Base-by-base conservation (phyloP, 441 rosid species). In the Euphorbia schlechtendalii region DNA sequence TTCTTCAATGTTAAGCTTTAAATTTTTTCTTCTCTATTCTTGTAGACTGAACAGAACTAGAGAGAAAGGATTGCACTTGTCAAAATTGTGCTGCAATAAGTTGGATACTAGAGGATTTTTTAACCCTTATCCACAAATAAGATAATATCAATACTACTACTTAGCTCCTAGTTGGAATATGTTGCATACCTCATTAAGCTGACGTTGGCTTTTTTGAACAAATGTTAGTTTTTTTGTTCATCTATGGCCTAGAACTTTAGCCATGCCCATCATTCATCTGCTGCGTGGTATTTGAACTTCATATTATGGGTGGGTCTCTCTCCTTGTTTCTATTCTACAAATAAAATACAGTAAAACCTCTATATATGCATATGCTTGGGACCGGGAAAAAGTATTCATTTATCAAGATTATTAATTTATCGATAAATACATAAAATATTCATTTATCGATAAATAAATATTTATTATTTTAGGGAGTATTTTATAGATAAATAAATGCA, bases 131-230 rank as follows among this genome's bases (percentile, higher is more conserved):
- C 51, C 51, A 46, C 20, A 46, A 46, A 14, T 46, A 14, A 46
- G 20, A 46, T 32, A 2, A 7, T 32, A 32, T n/a, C n/a, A n/a
- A n/a, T 14, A 46, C 15, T 46, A 17, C 24, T 49, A 18, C 12
- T 11, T 43, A 11, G 54, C 54, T 18, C 24, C 54, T 49, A 49
- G 54, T 18, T 20, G 54, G 54, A 49, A 49, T 18, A 2, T 49
- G 54, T 49, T 49, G 54, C 54, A 49, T 49, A 49, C 10, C 20
- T 46, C 22, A 49, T 49, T 18, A 49, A 46, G 52, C 52, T 46
- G 20, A 46, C 52, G 52, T 15, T 15, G 17, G 52, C 0, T 15
- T 8, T 2, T 8, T 2, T 1, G 17, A 8, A 46, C 6, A 46
- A 38, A 43, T 46, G 1, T 46, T 15, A 17, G 20, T 46, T 46